A percentile compares a stretch with the other conserved stretches of the same genome.
phyloP scores from a whole-genome alignment of 1,139 yeast species.

The Meyerozyma guilliermondii region DNA sequence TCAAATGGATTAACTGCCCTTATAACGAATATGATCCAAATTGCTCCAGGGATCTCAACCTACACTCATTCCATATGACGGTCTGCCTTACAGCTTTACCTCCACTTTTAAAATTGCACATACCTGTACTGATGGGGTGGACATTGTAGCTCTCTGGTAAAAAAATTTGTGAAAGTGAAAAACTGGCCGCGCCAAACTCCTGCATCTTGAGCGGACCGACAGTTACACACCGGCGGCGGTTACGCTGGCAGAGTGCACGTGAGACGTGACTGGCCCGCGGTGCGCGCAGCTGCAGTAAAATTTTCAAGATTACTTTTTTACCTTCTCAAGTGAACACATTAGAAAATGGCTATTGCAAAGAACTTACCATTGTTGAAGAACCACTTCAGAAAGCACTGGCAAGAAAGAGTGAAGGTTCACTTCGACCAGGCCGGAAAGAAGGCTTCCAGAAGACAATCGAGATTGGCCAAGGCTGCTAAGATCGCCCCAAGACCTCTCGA shows the following conservation, averaged over 20 bases:
- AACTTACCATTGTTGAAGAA: constrained; percentile 95
- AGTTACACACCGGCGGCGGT: background rate
- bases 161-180: constrained; percentile 6
- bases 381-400: constrained; percentile 99
- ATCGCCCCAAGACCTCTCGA: constrained; percentile 98
- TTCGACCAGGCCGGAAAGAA: constrained; percentile 99
- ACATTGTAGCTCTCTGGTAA: constrained; percentile 24
- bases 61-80: background rate
- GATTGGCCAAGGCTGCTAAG: constrained; percentile 91
- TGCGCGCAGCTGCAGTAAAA: constrained; percentile 2
- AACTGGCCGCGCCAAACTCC: constrained; percentile 5
- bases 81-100: constrained; percentile 1
- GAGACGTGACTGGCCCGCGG: constrained; percentile 4
- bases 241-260: constrained; percentile 3
- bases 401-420: constrained; percentile 98
- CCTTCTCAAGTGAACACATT: constrained; percentile 2
- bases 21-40: background rate
- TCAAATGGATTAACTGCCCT: background rate
- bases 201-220: constrained; percentile 1
- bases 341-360: constrained; percentile 85
- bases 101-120: constrained; percentile 22
- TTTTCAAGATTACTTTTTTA: constrained; percentile 3
- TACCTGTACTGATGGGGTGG: constrained; percentile 71
- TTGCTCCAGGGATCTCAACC: background rate
- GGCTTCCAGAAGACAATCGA: constrained; percentile 92